phyloP scores from a whole-genome alignment of 2,329 filamentous ascomycete species.

The Paramyrothecium sp. region DNA sequence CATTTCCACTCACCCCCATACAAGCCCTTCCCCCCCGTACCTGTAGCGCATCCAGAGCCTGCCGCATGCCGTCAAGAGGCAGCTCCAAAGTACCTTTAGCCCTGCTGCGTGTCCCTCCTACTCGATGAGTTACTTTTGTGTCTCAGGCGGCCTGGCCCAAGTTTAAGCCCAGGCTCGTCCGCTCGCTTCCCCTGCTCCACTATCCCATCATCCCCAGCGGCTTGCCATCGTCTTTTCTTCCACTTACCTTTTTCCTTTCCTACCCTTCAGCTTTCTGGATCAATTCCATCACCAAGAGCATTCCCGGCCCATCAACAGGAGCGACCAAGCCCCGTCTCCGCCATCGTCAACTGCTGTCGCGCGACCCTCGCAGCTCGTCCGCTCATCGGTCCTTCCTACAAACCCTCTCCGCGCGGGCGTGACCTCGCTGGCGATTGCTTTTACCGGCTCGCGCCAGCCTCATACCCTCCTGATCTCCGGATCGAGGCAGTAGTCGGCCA shows the following conservation, averaged over 20 bases:
- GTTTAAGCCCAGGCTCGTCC: background rate
- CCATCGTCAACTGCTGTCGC: conserved; percentile 5
- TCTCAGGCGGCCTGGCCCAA: conserved; percentile 1
- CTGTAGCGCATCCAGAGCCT: background rate
- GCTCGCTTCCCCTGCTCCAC: conserved; percentile 18
- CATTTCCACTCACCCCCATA: background rate
- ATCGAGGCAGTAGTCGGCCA: background rate
- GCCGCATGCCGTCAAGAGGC: background rate
- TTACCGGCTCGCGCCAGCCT: conserved; percentile 15
- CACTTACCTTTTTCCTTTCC: conserved; percentile 19
- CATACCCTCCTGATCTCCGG: conserved; percentile 2
- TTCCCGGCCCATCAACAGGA: conserved; percentile 12
- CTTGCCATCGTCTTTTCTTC: conserved; percentile 19
- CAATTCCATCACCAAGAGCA: conserved; percentile 22
- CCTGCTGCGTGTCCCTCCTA: conserved; percentile 15
- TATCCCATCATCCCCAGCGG: conserved; percentile 19
- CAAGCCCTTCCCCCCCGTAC: background rate
- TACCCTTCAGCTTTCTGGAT: conserved; percentile 13
- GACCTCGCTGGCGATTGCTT: conserved; percentile 15
- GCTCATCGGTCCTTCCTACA: background rate
- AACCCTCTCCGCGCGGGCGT: conserved; percentile 14
- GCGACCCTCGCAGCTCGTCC: conserved; percentile 6
- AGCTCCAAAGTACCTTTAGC: conserved; percentile 8
- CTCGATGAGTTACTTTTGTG: conserved; percentile 8
- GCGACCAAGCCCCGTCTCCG: conserved; percentile 5